Base-by-base conservation (phyloP, 768 basidiomycete species). In the Strobilomyces dryophilus region DNA sequence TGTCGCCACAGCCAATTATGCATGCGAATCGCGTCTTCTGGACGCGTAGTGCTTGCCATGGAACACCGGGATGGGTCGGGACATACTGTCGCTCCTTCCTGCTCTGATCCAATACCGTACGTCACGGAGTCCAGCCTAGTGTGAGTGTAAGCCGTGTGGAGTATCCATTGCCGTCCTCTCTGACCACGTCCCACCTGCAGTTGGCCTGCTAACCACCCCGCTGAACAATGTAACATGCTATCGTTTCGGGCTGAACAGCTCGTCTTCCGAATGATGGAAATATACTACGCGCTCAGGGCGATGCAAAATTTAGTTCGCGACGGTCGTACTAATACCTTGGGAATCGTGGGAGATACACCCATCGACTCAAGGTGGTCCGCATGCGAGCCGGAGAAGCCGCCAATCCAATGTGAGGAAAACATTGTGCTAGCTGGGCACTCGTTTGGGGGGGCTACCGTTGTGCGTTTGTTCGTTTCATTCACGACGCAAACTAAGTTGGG, bases 31-130 rank as follows among this genome's bases (percentile, higher is more conserved):
- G 93, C 92, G 4, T 81, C 87, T 5, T 76, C 85, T 35, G 93
- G 93, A 2, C 84, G 79, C 54, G 82, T 94, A 5, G 91, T 95
- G 3, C 75, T 92, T 41, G 85, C 89, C 6, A 63, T 94, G 21
- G 89, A 94, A 63, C 92, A 94, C 65, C 78, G 85, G 10, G 93
- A 95, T 65, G 92, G 91, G 1, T 85, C 86, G 4, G 84, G 79
- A 3, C 82, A 83, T 0, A 77, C 72, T 5, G 77, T 74, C 54
- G 67, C 76, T 42, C 69, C 74, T 55, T 58, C 63, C 57, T 59
- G 62, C 66, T 29, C 56, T 71, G 56, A 47, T 26, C 55, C 58
- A 27, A 64, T 73, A 24, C 66, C 79, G 10, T 93, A 92, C 63
- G 67, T 84, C 49, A 74, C 74, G 21, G 79, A 82, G 21, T 66